Percentiles rank a stretch among this genome's conserved stretches.
Conservation (phyloP, 176 grass and related monocot genomes). For the Oryza glumipatula region DNA sequence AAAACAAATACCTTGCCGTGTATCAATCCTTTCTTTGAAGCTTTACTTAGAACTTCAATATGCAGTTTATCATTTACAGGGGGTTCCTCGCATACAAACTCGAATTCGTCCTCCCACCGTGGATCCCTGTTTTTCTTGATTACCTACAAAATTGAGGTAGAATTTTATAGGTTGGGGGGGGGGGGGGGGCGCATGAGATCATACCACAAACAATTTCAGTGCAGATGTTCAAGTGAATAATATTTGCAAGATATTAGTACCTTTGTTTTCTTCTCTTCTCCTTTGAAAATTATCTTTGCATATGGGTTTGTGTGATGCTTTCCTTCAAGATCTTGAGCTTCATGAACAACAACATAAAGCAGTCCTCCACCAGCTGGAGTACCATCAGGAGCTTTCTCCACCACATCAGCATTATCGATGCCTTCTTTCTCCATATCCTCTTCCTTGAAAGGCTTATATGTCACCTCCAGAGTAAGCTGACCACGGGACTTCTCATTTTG, state of each 20-base stretch:
- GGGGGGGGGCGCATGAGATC: neutral
- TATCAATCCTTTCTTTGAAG: slow-evolving; percentile 68
- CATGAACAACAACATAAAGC: slow-evolving; percentile 77
- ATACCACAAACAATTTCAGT: slow-evolving; percentile 14
- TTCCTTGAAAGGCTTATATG: slow-evolving; percentile 91
- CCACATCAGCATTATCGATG: slow-evolving; percentile 34
- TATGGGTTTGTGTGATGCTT: slow-evolving; percentile 96
- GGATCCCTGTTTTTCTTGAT: slow-evolving; percentile 97
- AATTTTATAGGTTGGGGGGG: neutral
- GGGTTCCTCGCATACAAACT: slow-evolving; percentile 86
- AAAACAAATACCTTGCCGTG: slow-evolving; percentile 74
- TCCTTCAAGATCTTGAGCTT: slow-evolving; percentile 92
- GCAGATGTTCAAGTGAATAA: neutral
- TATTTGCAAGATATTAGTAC: slow-evolving; percentile 39
- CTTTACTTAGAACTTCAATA: slow-evolving; percentile 81
- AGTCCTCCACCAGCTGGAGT: slow-evolving; percentile 81
- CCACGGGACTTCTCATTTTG: slow-evolving; percentile 85
- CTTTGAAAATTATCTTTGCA: slow-evolving; percentile 74
- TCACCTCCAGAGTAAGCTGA: slow-evolving; percentile 68
- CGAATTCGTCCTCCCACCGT: slow-evolving; percentile 80
- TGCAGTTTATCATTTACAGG: slow-evolving; percentile 84
- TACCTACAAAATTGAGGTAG: slow-evolving; percentile 53
- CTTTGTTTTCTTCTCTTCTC: slow-evolving; percentile 92
- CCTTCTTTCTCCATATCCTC: slow-evolving; percentile 59
- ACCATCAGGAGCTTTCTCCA: slow-evolving; percentile 65